Percentiles rank a stretch among this genome's conserved stretches.
These are phyloP conservation scores for Tricholoma terreum DNA, from an alignment of 768 basidiomycete species.

Conservation along the genomic window DNA sequence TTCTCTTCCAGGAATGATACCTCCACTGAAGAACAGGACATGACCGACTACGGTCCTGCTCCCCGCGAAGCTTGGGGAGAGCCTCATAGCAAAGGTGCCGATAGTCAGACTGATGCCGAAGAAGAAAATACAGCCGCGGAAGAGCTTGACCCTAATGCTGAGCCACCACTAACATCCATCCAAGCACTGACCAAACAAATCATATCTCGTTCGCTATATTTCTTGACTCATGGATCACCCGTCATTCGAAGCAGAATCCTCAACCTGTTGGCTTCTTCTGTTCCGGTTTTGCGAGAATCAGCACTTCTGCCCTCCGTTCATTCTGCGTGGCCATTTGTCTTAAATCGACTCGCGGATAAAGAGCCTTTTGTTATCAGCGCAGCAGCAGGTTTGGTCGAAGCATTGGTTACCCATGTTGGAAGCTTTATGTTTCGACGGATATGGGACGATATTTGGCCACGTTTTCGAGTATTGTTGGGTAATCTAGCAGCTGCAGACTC, in stretches of 20 bases:
- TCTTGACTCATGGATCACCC: slow-evolving; percentile 87
- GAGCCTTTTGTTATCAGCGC: slow-evolving; percentile 81
- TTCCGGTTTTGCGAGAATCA: slow-evolving; percentile 67
- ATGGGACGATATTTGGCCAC: slow-evolving; percentile 94
- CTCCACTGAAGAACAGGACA: slow-evolving; percentile 32
- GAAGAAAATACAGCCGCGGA: slow-evolving; percentile 20
- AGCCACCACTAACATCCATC: slow-evolving; percentile 58
- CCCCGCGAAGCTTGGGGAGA: slow-evolving; percentile 59
- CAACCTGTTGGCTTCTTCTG: slow-evolving; percentile 66
- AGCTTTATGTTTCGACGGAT: slow-evolving; percentile 82
- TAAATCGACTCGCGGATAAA: slow-evolving; percentile 73
- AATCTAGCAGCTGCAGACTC: slow-evolving; percentile 62
- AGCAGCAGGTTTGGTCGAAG: slow-evolving; percentile 70
- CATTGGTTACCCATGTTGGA: slow-evolving; percentile 67
- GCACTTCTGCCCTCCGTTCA: slow-evolving; percentile 84
- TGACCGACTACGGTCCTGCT: slow-evolving; percentile 54
- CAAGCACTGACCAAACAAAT: slow-evolving; percentile 83
- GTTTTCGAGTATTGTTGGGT: slow-evolving; percentile 58
- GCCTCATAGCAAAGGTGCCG: slow-evolving; percentile 11
- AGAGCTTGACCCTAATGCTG: slow-evolving; percentile 38
- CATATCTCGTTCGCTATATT: slow-evolving; percentile 81
- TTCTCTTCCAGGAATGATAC: slow-evolving; percentile 46
- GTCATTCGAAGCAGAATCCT: slow-evolving; percentile 84
- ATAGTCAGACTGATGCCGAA: slow-evolving; percentile 11
- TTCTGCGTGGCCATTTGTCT: slow-evolving; percentile 89